Base-by-base conservation (phyloP, 768 basidiomycete genomes). In the Hygrocybe punicea region DNA sequence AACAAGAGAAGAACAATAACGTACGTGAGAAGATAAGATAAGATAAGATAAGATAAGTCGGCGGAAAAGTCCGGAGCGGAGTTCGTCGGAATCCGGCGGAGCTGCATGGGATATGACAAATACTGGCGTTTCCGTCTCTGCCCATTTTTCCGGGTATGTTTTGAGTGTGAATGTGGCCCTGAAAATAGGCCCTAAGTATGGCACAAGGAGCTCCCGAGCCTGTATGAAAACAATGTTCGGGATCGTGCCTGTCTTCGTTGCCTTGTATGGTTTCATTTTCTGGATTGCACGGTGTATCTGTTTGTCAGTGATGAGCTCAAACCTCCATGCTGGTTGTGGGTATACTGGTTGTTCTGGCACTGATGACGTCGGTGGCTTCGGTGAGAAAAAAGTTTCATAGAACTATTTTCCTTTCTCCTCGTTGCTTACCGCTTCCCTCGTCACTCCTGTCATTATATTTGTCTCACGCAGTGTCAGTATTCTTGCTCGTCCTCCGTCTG, bases 231-330 rank as follows among this genome's bases (percentile, higher is more conserved):
- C 60, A 8, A 47, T 34, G 25, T 59, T 63, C n/a, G n/a, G n/a
- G n/a, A n/a, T n/a, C n/a, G n/a, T n/a, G n/a, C n/a, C n/a, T n/a
- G n/a, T n/a, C n/a, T 71, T 69, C 0, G 65, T 61, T 0, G 73
- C 76, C 55, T 77, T 78, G 67, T 69, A 70, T 0, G 71, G 67
- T 5, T 69, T 65, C 1, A 79, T 70, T 6, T 56, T 48, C 0
- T 33, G 11, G 0, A 76, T 68, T 0, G 67, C 65, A 0, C 49
- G 13, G 3, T 46, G n/a, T 4, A 80, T 61, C 24, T 74, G 66
- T 0, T 56, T 52, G 24, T 67, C 56, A 0, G 69, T 66, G 16
- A 77, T 65, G 0, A 58, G 51, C 0, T 17, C 10, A 23, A 62
- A 67, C 1, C 57, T 2, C 17, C 58, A 67, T 0, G 58, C 56